Evolutionary conservation across 768 basidiomycete genomes (phyloP), one percentile per base, ranked within the genome.

Genomic region (Psilocybe cubensis): DNA sequence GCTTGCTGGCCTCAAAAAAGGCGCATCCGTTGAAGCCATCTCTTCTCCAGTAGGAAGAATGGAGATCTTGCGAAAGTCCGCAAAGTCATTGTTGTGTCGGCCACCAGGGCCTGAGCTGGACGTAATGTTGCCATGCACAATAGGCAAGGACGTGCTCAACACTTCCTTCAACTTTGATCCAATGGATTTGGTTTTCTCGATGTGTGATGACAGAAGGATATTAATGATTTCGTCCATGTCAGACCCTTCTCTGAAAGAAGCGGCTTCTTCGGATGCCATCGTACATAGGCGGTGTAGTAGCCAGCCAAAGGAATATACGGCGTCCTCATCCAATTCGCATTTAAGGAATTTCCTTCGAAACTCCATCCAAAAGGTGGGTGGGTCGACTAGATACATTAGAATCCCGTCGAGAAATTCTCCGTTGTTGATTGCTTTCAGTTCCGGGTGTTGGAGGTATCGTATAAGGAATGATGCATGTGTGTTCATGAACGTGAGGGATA

Each of bases 1-100:
- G 3, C 72, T 60, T 6, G 75, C 75, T 1, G 78, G 74, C 3
- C 83, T 79, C 17, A 86, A 61, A 58, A 85, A 88, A 0, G 87
- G 73, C 1, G 50, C 58, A 29, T 79, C 76, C 3, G 59, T 68
- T 31, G 71, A 86, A 1, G 56, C 58, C 3, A 88, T 66, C 65
- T 90, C 88, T 40, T 83, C 80, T 0, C 83, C 77, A 5, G 86
- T 86, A 1, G 88, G 88, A 4, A 86, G 70, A 41, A 90, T 84
- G n/a, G 82, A 69, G 20, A 89, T 85, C 8, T 80, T 58, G 5
- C 82, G 81, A 59, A 87, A 89, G 51, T 88, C 78, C 12, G 69
- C 69, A 45, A 83, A 83, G 65, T 90, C 88, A 50, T 90, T 89
- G 61, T 88, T 86, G 54, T 89, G 88, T 3, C 88, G 76, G 3